Percentiles rank a stretch among this genome's conserved stretches.
Conservation (phyloP, 768 basidiomycete species). For the Boletus subparvulus region DNA sequence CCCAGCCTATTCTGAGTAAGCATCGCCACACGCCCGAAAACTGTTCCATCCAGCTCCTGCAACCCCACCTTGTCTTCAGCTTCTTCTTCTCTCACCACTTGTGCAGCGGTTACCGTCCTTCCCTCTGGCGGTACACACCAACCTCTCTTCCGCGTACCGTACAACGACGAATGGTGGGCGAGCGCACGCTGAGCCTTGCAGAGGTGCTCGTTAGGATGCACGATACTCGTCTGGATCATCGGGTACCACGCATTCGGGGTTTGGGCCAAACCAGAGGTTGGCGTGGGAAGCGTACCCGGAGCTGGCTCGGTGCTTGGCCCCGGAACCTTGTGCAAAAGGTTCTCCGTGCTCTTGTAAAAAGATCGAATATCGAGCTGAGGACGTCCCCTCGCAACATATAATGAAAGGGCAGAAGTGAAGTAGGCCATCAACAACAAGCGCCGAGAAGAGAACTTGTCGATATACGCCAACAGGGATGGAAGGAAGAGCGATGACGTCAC, state of each 20-base stretch:
- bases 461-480: conserved; percentile 43
- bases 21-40: conserved; percentile 58
- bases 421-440: conserved; percentile 30
- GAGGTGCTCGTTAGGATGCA: conserved; percentile 58
- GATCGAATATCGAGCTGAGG: conserved; percentile 31
- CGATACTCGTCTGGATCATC: conserved; percentile 50
- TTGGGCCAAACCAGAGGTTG: conserved; percentile 34
- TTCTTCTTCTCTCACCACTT: conserved; percentile 22
- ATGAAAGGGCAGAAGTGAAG: conserved; percentile 27
- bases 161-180: conserved; percentile 43
- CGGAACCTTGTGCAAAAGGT: conserved; percentile 35
- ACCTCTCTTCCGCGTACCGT: conserved; percentile 38
- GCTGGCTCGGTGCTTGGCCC: conserved; percentile 25
- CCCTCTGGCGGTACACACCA: conserved; percentile 17
- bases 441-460: conserved; percentile 30
- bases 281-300: conserved; percentile 27
- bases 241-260: conserved; percentile 59
- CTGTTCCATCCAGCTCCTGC: conserved; percentile 51
- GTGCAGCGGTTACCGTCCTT: conserved; percentile 17
- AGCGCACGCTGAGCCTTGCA: conserved; percentile 50
- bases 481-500: conserved; percentile 67
- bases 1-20: conserved; percentile 45
- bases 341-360: conserved; percentile 31
- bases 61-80: conserved; percentile 26
- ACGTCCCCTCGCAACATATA: conserved; percentile 36